Evolutionary conservation across 1,284 basidiomycete genomes (phyloP), one percentile per base, ranked within the genome.

Genomic region (Fomitiporia mediterranea): DNA sequence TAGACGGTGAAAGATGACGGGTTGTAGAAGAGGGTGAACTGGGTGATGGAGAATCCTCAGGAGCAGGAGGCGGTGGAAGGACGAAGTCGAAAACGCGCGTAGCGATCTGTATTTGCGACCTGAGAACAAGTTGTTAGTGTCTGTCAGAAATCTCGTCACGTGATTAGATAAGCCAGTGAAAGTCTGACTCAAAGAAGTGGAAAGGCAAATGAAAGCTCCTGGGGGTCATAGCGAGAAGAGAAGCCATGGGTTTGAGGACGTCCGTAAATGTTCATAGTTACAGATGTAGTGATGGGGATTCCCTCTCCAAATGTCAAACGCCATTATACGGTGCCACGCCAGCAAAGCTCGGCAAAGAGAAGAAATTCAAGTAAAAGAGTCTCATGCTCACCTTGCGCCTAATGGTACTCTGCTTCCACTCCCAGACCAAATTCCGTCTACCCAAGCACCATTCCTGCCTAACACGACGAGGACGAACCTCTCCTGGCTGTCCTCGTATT

Each of bases 61-160:
- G 83, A 5, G 79, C 77, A 48, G 82, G 79, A 11, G 85, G 83
- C 0, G 84, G 84, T 27, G 94, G 95, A 8, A 98, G 83, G 53
- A 97, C 85, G 70, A 98, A 99, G 68, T 95, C 90, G 73, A 99
- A 99, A 51, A 93, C 95, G 55, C 96, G 88, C 44, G 96, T 96
- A 30, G 96, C 94, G 65, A 99, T 99, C 74, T 98, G 97, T 63
- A 99, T 96, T 72, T 95, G 93, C 54, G 97, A 96, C 67, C 96
- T 98, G 67, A 49, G 52, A 15, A 44, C n/a, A 34, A 46, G 32
- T 47, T 30, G n/a, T n/a, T 19, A 53, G 60, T 17, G 57, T n/a
- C n/a, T n/a, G n/a, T 59, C 40, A 63, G 61, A 13, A n/a, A 42
- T 47, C 25, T 30, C 15, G 53, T 55, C 56, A 57, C 56, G 57